Evolutionary conservation across 306 rosid genomes (phyloP), one percentile per base, ranked within the genome.

Genomic region (Purshia tridentata): DNA sequence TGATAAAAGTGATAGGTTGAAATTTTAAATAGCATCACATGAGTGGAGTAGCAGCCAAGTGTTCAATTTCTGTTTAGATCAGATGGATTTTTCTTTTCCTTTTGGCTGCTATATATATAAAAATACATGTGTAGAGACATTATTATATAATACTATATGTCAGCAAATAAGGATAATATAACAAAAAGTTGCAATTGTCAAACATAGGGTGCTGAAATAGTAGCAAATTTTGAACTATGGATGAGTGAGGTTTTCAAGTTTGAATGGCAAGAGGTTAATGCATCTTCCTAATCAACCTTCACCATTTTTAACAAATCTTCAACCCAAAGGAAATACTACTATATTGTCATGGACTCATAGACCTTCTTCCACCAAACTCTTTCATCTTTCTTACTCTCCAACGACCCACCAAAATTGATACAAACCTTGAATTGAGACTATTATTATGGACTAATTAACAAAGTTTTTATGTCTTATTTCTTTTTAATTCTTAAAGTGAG

Each of bases 331-430:
- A 6, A 22, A 9, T 69, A 7, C 3, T 69, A 7, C 3, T 9
- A 50, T 13, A 2, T 44, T 20, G 59, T 66, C 57, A 1, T 18
- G 9, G 20, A 37, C 6, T 4, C n/a, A 18, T 15, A 41, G 22
- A 73, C 58, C 84, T 70, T 55, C 69, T 18, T 40, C 39, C 67
- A 76, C 82, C 87, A 76, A 86, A 76, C 87, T 70, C 68, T 46
- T 51, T 63, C 56, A 51, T 51, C 19, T 65, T 11, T 14, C 16
- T 47, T 29, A 0, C 59, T 49, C 16, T 7, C 18, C 58, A 61
- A 45, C 78, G 12, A 78, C 77, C 76, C 78, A 53, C 79, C 73
- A 39, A 51, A 41, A 2, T 37, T 15, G 46, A 19, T 8, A 9
- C 45, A 29, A 29, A 48, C 23, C 13, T 5, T 35, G 1, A 37